These are phyloP conservation scores for Urtica urens DNA, from an alignment of 306 rosid genomes.

Conservation along the genomic window DNA sequence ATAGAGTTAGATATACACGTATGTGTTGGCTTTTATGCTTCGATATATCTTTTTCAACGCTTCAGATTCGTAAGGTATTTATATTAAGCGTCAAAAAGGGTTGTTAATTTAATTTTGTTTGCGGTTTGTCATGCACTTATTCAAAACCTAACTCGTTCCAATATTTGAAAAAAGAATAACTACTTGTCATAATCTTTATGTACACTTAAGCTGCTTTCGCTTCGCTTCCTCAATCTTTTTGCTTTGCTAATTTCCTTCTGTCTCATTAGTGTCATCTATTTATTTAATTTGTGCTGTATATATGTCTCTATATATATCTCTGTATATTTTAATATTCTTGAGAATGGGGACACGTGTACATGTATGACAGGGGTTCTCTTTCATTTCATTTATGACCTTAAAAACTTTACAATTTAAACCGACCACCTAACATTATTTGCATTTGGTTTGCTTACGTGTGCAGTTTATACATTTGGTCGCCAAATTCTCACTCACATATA, in stretches of 20 bases:
- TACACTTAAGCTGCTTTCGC: neutral
- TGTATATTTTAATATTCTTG: too few relatives aligned
- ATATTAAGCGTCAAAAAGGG: neutral
- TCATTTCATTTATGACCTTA: neutral
- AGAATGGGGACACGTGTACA: neutral
- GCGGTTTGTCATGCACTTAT: neutral
- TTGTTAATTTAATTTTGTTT: neutral
- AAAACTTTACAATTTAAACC: neutral
- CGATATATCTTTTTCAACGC: neutral
- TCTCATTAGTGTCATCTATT: constrained; percentile 4
- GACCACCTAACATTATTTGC: neutral
- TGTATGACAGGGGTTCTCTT: neutral
- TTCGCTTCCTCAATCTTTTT: neutral
- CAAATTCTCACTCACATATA: too few relatives aligned
- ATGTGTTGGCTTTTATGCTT: neutral
- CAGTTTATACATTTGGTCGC: too few relatives aligned
- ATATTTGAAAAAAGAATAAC: neutral
- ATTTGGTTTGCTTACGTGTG: too few relatives aligned
- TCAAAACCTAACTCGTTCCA: constrained; percentile 3
- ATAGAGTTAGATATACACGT: neutral
- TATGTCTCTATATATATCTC: too few relatives aligned
- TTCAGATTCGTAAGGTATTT: neutral
- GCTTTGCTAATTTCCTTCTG: neutral
- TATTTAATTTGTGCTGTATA: neutral
- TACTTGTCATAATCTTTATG: neutral